Evolutionary conservation across 805 yeast species (phyloP).

Genomic region (Pichia phayaonensis): DNA sequence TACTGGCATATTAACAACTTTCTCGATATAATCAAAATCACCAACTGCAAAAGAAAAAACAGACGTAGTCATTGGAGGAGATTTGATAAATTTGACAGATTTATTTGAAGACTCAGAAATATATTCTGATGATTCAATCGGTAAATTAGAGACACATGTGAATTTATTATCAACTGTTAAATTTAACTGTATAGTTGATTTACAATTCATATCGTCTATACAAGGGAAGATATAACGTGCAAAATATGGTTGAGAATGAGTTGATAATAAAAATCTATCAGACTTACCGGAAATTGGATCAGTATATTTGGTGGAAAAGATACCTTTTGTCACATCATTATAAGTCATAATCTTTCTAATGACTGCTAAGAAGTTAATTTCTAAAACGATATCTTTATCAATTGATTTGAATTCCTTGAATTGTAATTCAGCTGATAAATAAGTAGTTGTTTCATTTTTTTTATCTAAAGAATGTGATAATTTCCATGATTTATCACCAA

Average conservation of each 20-base stretch:
- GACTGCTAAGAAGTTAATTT: slow-evolving; percentile 42
- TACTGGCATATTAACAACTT: slow-evolving; percentile 22
- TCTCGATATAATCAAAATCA: slow-evolving; percentile 48
- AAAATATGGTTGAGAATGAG: slow-evolving; percentile 66
- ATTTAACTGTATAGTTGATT: slow-evolving; percentile 43
- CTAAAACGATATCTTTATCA: slow-evolving; percentile 9
- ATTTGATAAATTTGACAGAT: slow-evolving; percentile 37
- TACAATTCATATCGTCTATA: slow-evolving; percentile 54
- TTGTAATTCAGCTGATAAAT: slow-evolving; percentile 22
- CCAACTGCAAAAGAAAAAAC: slow-evolving; percentile 65
- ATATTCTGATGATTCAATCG: slow-evolving; percentile 22
- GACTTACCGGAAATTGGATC: slow-evolving; percentile 42
- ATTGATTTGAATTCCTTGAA: slow-evolving; percentile 12
- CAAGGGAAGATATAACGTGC: slow-evolving; percentile 62
- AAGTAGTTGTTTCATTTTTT: slow-evolving; percentile 29
- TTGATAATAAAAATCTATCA: slow-evolving; percentile 48
- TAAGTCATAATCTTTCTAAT: slow-evolving; percentile 43
- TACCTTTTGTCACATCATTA: slow-evolving; percentile 52
- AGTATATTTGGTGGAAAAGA: slow-evolving; percentile 60
- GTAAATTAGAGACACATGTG: slow-evolving; percentile 45
- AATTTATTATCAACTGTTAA: slow-evolving; percentile 39
- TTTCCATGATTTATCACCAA: not conserved
- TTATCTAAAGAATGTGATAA: slow-evolving; percentile 25
- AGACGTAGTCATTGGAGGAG: slow-evolving; percentile 57
- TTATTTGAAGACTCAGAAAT: slow-evolving; percentile 19